A percentile compares a stretch with the other conserved stretches of the same genome.
phyloP scores from a whole-genome alignment of 2,329 filamentous ascomycete genomes.

The Rhynchosporium agropyri region DNA sequence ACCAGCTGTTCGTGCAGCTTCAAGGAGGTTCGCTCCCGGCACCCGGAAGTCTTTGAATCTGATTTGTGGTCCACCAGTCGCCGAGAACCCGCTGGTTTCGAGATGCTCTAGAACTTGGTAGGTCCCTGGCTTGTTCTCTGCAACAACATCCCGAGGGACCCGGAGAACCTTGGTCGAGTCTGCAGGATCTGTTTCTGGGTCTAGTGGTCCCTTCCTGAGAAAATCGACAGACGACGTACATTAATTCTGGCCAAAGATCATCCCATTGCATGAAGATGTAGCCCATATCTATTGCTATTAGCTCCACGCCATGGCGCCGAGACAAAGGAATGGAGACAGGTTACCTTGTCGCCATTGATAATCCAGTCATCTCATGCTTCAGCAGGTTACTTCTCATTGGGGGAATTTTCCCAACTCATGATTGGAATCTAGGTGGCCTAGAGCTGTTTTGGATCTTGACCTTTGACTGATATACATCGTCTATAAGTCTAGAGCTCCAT shows the following conservation, averaged over 20 bases:
- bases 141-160: conserved; percentile 52
- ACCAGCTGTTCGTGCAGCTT: conserved; percentile 48
- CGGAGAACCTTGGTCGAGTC: conserved; percentile 52
- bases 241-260: conserved; percentile 52
- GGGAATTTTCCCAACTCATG: too few species aligned
- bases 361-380: conserved; percentile 49
- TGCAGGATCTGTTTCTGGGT: conserved; percentile 37
- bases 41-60: conserved; percentile 52
- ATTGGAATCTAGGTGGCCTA: too few species aligned
- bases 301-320: neutral
- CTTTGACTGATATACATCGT: neutral
- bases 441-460: too few species aligned
- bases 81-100: conserved; percentile 50
- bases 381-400: too few species aligned
- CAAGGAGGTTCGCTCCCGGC: conserved; percentile 51
- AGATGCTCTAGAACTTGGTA: conserved; percentile 52
- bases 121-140: conserved; percentile 46
- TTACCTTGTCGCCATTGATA: conserved; percentile 56
- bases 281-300: conserved; percentile 50
- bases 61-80: conserved; percentile 53
- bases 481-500: neutral
- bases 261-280: conserved; percentile 59
- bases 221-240: conserved; percentile 54
- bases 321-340: neutral
- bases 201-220: conserved; percentile 27